Evolutionary conservation across 2,329 filamentous ascomycete genomes (phyloP).

Genomic region (Phyllosticta paracitricarpa): DNA sequence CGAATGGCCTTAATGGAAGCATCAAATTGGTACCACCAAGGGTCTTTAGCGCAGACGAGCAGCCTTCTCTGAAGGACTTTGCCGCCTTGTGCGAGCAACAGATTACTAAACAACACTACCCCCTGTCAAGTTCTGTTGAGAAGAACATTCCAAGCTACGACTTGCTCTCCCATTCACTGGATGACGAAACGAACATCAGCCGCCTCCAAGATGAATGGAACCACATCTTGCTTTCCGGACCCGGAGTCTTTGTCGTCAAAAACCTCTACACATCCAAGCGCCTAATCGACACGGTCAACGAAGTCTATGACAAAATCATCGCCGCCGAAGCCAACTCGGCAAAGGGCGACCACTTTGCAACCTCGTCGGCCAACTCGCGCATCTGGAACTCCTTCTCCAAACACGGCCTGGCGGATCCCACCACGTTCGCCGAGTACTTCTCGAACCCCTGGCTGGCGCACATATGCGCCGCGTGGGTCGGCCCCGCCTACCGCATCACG

Average conservation of each 20-base stretch:
- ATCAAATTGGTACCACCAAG: constrained; percentile 15
- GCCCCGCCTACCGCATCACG: constrained; percentile 50
- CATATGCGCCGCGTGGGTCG: constrained; percentile 48
- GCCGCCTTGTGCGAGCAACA: constrained; percentile 35
- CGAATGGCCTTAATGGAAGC: background rate
- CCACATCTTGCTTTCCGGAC: constrained; percentile 45
- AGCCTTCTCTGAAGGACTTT: constrained; percentile 36
- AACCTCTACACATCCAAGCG: constrained; percentile 37
- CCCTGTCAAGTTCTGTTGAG: constrained; percentile 35
- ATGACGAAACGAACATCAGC: constrained; percentile 21
- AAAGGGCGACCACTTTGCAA: constrained; percentile 53
- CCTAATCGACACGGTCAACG: constrained; percentile 39
- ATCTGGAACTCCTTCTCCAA: constrained; percentile 61
- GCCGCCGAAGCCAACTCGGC: constrained; percentile 28
- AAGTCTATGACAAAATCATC: constrained; percentile 41
- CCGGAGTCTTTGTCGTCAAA: constrained; percentile 50
- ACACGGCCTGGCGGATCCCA: constrained; percentile 43
- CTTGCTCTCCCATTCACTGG: constrained; percentile 28
- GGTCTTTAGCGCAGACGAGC: constrained; percentile 19
- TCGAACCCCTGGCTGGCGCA: constrained; percentile 48
- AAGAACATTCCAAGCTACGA: constrained; percentile 50
- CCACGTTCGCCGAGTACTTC: constrained; percentile 48
- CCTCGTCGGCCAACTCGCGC: constrained; percentile 45
- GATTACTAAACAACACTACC: constrained; percentile 32
- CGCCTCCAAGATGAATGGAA: constrained; percentile 52